Conservation (phyloP, 345 rosid species). For the Tarenaya hassleriana region DNA sequence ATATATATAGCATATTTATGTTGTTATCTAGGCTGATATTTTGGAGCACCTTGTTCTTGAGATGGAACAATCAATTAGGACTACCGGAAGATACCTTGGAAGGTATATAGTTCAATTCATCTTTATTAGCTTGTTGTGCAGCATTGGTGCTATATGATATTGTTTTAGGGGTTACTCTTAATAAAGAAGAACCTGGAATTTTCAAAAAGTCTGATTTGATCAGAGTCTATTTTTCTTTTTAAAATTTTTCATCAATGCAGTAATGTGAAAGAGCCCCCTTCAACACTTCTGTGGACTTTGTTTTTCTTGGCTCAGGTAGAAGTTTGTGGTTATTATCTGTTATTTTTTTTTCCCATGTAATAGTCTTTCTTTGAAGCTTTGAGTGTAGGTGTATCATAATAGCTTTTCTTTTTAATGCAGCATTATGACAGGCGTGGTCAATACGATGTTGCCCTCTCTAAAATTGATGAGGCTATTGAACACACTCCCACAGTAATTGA, state of each 20-base stretch:
- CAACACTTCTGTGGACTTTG: constrained; percentile 86
- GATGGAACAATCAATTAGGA: constrained; percentile 75
- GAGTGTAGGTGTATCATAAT: constrained; percentile 10
- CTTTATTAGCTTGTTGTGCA: not conserved
- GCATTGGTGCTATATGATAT: constrained; percentile 3
- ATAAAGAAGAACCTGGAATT: constrained; percentile 1
- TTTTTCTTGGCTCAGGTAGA: constrained; percentile 95
- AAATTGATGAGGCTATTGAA: constrained; percentile 82
- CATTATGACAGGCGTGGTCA: constrained; percentile 94
- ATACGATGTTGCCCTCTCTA: constrained; percentile 63
- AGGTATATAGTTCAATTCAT: constrained; percentile 44
- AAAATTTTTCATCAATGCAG: constrained; percentile 36
- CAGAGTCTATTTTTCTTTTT: constrained; percentile 3
- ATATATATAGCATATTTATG: constrained; percentile 2
- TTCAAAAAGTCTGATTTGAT: constrained; percentile 2
- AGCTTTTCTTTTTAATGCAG: constrained; percentile 41
- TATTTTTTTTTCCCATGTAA: constrained; percentile 12
- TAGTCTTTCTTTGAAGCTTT: constrained; percentile 4
- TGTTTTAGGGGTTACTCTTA: no score
- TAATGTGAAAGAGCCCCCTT: constrained; percentile 83
- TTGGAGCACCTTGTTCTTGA: constrained; percentile 75
- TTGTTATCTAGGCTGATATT: constrained; percentile 64
- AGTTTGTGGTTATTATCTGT: constrained; percentile 13
- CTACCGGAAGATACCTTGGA: constrained; percentile 62
- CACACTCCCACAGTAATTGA: constrained; percentile 99